phyloP scores from a whole-genome alignment of 1,139 yeast species.

The Yamadazyma mexicana region DNA sequence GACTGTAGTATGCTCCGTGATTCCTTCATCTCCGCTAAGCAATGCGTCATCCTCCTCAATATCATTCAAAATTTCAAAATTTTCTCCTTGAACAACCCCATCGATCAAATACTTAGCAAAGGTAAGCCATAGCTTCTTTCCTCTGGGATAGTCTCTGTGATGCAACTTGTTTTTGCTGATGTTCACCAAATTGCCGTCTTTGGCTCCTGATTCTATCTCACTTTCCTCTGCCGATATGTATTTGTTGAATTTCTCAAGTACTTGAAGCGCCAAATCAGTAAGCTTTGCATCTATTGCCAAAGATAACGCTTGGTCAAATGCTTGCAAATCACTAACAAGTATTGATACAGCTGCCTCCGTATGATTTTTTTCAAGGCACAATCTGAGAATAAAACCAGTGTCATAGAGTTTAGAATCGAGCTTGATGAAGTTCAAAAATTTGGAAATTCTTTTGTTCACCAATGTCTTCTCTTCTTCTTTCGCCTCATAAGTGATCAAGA shows the following conservation, averaged over 20 bases:
- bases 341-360: constrained; percentile 69
- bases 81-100: constrained; percentile 29
- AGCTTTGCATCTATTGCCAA: constrained; percentile 67
- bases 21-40: constrained; percentile 7
- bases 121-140: constrained; percentile 74
- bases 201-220: constrained; percentile 5
- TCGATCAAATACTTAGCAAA: constrained; percentile 63
- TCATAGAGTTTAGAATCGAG: constrained; percentile 45
- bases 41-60: constrained; percentile 11
- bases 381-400: constrained; percentile 69
- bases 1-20: not conserved
- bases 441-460: constrained; percentile 26
- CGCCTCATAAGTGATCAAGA: constrained; percentile 60
- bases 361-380: constrained; percentile 60
- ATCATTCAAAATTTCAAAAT: constrained; percentile 20
- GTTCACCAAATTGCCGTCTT: constrained; percentile 10
- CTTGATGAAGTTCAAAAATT: constrained; percentile 28
- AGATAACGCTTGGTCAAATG: constrained; percentile 79
- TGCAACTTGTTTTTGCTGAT: constrained; percentile 31
- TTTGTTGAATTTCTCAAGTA: constrained; percentile 35
- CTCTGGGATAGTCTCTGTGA: constrained; percentile 40
- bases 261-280: constrained; percentile 54
- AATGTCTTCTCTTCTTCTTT: constrained; percentile 22
- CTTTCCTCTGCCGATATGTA: constrained; percentile 15
- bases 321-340: constrained; percentile 60